Base-by-base conservation (phyloP, 2,329 filamentous ascomycete species). In the Apiospora aurea region DNA sequence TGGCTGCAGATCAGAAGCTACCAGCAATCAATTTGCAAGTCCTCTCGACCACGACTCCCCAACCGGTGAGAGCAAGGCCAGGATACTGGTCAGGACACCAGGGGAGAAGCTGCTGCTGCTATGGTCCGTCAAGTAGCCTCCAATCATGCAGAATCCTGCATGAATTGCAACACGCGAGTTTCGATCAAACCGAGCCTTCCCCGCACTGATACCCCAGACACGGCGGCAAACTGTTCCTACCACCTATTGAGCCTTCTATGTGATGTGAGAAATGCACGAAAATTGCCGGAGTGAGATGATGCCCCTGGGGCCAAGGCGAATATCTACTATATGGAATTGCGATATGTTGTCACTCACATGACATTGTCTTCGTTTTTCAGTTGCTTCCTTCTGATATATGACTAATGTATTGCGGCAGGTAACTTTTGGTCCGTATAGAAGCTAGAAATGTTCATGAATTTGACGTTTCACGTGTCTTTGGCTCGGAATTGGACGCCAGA, bases 151-250 rank as follows among this genome's bases (percentile, higher is more conserved):
- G 34, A 41, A 13, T n/a, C 10, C 34, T 64, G 57, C 57, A 64
- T 64, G 18, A n/a, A 41, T 41, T 64, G 57, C 34, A 64, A 41
- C 57, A 38, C 34, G 38, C 57, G 34, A n/a, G 57, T 64, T 64
- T n/a, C 57, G 57, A 41, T n/a, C 29, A 64, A 41, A 41, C 41
- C 41, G 57, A 5, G 34, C 57, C 18, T 14, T 41, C 57, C 57
- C 57, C 34, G 57, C 57, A n/a, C 5, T 41, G 34, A 24, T 64
- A 64, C 34, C 57, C 29, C 57, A 41, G 57, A 64, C 38, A 64
- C 29, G 29, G 18, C 34, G 21, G 34, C 34, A 38, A n/a, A 6
- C 3, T 13, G 57, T 6, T 21, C 14, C 2, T 29, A 29, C 3
- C 26, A 29, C 26, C 26, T 29, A 41, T 13, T 41, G 57, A 64